Percentiles rank a stretch among this genome's conserved stretches.
phyloP scores from a whole-genome alignment of 768 basidiomycete genomes.

The Boletus rubescentipes region DNA sequence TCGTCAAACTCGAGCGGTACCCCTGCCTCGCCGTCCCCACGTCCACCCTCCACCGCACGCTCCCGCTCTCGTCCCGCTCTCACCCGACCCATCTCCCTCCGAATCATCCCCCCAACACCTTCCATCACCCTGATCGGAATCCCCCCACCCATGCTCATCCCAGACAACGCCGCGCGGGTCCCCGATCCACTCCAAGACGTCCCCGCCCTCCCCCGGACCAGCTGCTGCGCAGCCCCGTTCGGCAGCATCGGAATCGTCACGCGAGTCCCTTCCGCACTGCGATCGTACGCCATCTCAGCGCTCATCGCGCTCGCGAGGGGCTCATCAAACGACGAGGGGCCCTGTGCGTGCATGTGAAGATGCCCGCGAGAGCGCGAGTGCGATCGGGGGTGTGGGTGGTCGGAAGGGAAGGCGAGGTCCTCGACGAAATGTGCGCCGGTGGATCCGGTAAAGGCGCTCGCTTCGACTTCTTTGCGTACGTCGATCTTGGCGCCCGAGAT shows the following conservation, averaged over 20 bases:
- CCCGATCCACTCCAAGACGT: constrained; percentile 16
- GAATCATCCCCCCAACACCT: constrained; percentile 53
- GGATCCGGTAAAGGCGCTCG: constrained; percentile 47
- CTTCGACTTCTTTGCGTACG: constrained; percentile 70
- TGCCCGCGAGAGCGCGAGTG: constrained; percentile 3
- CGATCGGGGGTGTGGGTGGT: constrained; percentile 1
- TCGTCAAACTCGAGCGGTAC: constrained; percentile 61
- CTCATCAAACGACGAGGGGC: constrained; percentile 61
- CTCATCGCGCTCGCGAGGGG: constrained; percentile 74
- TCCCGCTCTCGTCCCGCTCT: constrained; percentile 3
- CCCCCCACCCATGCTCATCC: constrained; percentile 20
- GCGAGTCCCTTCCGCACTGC: constrained; percentile 36
- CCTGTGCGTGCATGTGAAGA: constrained; percentile 43
- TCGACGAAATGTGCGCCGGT: constrained; percentile 24
- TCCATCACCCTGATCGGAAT: constrained; percentile 62
- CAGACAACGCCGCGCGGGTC: constrained; percentile 16
- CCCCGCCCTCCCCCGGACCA: background rate
- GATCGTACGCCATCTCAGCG: constrained; percentile 54
- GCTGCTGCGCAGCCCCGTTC: constrained; percentile 50
- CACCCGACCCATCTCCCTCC: constrained; percentile 46
- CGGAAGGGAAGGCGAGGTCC: constrained; percentile 14
- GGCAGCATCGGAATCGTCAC: constrained; percentile 71
- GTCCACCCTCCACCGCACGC: background rate
- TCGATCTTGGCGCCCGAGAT: constrained; percentile 58
- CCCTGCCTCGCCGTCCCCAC: constrained; percentile 1